These are phyloP conservation scores for Antitrichia curtipendula DNA, from an alignment of 225 moss, liverwort and hornwort genomes.

Conservation along the genomic window DNA sequence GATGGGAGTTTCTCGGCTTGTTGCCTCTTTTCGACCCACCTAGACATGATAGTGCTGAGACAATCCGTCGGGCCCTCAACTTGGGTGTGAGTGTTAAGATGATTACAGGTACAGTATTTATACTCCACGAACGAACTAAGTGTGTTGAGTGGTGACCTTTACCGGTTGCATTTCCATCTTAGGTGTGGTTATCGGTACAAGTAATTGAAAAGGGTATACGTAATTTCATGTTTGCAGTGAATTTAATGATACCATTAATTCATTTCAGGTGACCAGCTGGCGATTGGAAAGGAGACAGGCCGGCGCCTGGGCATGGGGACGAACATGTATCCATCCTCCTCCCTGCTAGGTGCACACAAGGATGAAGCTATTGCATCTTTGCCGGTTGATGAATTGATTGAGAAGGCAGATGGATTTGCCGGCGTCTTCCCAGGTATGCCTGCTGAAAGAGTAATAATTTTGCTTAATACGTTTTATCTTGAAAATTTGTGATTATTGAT, in stretches of 20 bases:
- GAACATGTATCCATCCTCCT: constrained; percentile 61
- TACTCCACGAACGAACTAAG: not conserved
- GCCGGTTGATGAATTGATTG: constrained; percentile 51
- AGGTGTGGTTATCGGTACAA: not conserved
- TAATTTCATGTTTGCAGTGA: not conserved
- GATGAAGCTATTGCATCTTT: constrained; percentile 15
- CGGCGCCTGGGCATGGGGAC: constrained; percentile 57
- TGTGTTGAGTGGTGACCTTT: not conserved
- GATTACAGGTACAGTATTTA: constrained; percentile 29
- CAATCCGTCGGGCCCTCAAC: constrained; percentile 45
- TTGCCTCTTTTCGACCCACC: constrained; percentile 64
- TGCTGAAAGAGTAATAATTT: not conserved
- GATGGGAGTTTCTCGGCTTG: constrained; percentile 44
- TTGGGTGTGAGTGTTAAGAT: constrained; percentile 63
- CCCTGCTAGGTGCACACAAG: constrained; percentile 22
- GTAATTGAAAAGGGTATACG: not conserved
- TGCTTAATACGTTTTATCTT: not conserved
- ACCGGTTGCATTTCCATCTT: not conserved
- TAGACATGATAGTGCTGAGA: constrained; percentile 63
- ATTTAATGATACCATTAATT: not conserved
- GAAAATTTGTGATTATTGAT: not conserved
- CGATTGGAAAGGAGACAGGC: constrained; percentile 61
- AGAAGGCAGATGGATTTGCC: constrained; percentile 69
- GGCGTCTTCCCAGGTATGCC: constrained; percentile 53
- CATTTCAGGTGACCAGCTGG: constrained; percentile 46